Percentiles rank a stretch among this genome's conserved stretches.
Evolutionary conservation across 176 grass and related monocot species (phyloP).

Genomic region (Dendrocalamus sinicus): DNA sequence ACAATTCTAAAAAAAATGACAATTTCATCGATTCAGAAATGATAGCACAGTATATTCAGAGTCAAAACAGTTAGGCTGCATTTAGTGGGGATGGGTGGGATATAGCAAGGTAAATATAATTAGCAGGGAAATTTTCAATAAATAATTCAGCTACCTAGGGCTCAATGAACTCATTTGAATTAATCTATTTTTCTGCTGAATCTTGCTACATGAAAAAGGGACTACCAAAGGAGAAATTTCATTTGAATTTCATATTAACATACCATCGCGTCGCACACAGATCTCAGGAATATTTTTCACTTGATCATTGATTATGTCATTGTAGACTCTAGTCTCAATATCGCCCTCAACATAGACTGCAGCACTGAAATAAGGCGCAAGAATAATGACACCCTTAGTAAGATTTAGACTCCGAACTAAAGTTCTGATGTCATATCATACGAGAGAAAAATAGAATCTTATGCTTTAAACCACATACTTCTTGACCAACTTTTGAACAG

Average conservation of each 20-base stretch:
- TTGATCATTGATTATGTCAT: slow-evolving; percentile 70
- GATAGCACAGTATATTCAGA: background rate
- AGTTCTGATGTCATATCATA: slow-evolving; percentile 33
- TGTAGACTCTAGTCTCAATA: slow-evolving; percentile 84
- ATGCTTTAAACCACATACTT: slow-evolving; percentile 59
- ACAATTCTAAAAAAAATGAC: background rate
- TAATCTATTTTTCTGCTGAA: background rate
- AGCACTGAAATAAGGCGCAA: slow-evolving; percentile 54
- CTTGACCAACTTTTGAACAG: slow-evolving; percentile 76
- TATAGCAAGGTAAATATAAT: background rate
- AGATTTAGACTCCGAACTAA: slow-evolving; percentile 7
- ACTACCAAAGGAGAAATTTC: background rate
- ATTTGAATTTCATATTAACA: slow-evolving; percentile 29
- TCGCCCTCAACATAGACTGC: slow-evolving; percentile 82
- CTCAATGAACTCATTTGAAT: background rate
- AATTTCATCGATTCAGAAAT: background rate
- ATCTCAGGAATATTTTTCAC: slow-evolving; percentile 75
- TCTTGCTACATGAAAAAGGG: background rate
- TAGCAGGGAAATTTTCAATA: background rate
- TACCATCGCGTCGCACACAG: slow-evolving; percentile 72
- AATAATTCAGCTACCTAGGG: background rate
- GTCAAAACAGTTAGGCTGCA: background rate
- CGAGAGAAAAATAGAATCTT: background rate
- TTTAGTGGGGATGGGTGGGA: background rate
- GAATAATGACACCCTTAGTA: background rate